A percentile compares a stretch with the other conserved stretches of the same genome.
These are phyloP conservation scores for Tetrastigma voinierianum DNA, from an alignment of 164 flowering plant genomes.

Conservation along the genomic window DNA sequence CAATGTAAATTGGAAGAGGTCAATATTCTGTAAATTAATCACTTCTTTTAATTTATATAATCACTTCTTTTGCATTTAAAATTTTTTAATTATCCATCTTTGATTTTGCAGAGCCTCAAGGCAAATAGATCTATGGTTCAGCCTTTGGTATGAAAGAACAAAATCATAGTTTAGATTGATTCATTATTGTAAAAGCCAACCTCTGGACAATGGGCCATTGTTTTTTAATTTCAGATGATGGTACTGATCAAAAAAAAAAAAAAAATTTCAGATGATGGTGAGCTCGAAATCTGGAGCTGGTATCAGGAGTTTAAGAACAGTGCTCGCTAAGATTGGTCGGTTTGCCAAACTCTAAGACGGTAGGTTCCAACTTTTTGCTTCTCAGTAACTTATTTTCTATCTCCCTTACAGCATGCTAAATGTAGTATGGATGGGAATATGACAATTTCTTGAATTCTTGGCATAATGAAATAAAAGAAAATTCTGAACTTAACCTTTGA, in stretches of 20 bases:
- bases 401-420: no score
- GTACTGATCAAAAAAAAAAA: no score
- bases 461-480: no score
- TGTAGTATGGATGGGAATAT: no score
- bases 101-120: constrained; percentile 65
- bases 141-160: constrained; percentile 65
- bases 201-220: neutral
- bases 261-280: constrained; percentile 86
- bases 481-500: no score
- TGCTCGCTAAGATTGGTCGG: constrained; percentile 62
- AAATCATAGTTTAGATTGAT: neutral
- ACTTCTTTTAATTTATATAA: neutral
- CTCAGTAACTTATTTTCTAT: no score
- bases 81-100: neutral
- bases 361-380: no score
- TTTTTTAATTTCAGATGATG: no score
- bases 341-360: constrained; percentile 45
- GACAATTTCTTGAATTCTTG: no score
- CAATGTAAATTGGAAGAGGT: constrained; percentile 98
- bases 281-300: constrained; percentile 97
- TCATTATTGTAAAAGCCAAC: neutral
- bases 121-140: constrained; percentile 65
- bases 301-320: constrained; percentile 71
- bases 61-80: neutral
- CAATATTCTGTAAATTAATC: neutral